Percentiles rank a stretch among this genome's conserved stretches.
Evolutionary conservation across 768 basidiomycete genomes (phyloP).

Genomic region (Boletus rubroflammeus): DNA sequence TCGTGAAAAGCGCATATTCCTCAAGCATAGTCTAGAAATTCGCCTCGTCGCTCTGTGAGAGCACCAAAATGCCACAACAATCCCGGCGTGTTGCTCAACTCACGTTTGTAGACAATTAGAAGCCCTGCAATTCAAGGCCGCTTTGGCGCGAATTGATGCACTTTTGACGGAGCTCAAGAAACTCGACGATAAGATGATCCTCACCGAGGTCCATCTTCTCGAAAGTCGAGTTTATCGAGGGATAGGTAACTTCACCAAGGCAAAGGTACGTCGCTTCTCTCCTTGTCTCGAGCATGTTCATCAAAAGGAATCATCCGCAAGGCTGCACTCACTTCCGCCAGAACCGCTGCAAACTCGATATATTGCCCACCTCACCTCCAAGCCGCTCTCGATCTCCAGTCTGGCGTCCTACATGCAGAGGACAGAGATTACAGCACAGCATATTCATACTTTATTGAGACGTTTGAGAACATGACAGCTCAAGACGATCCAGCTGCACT

Average conservation of each 20-base stretch:
- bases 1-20: constrained; percentile 88
- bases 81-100: constrained; percentile 1
- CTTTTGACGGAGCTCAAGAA: constrained; percentile 90
- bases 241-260: constrained; percentile 82
- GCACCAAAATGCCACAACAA: background rate
- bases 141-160: constrained; percentile 76
- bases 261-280: constrained; percentile 58
- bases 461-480: constrained; percentile 82
- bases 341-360: constrained; percentile 93
- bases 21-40: constrained; percentile 91
- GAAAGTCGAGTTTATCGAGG: constrained; percentile 91
- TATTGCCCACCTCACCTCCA: constrained; percentile 81
- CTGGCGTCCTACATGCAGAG: constrained; percentile 87
- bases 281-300: background rate
- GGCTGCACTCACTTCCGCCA: constrained; percentile 85
- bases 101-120: constrained; percentile 59
- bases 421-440: constrained; percentile 98
- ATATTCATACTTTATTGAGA: constrained; percentile 96
- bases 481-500: constrained; percentile 77
- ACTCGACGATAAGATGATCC: constrained; percentile 95
- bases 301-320: constrained; percentile 21
- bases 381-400: constrained; percentile 60
- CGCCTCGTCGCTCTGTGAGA: constrained; percentile 72
- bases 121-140: constrained; percentile 68
- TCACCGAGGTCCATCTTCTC: constrained; percentile 93